These are phyloP conservation scores for Volvariella volvacea DNA, from an alignment of 1,284 basidiomycete genomes.

Conservation along the genomic window DNA sequence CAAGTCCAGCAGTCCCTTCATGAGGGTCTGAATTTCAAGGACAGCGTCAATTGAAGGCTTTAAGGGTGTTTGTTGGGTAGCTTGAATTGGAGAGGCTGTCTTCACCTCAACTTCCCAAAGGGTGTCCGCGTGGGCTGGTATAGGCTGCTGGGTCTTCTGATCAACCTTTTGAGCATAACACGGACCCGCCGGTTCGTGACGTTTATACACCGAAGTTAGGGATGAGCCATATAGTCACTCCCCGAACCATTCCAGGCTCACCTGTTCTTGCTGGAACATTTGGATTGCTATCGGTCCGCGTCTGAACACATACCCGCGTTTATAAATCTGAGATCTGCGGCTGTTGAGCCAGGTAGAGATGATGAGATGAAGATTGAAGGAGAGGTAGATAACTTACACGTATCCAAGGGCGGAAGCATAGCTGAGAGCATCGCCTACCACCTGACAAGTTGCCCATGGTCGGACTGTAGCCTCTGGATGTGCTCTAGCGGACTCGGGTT, in stretches of 20 bases:
- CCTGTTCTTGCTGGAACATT: constrained; percentile 80
- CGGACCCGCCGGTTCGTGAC: not conserved
- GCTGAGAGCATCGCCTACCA: constrained; percentile 68
- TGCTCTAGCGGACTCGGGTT: constrained; percentile 68
- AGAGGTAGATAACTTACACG: constrained; percentile 33
- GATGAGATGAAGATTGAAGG: constrained; percentile 1
- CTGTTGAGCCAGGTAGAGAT: constrained; percentile 24
- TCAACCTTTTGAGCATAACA: too few relatives aligned
- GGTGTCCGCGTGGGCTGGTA: constrained; percentile 65
- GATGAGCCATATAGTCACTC: not conserved
- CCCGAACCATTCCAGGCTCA: constrained; percentile 19
- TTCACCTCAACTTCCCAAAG: constrained; percentile 82
- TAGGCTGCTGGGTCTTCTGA: constrained; percentile 61
- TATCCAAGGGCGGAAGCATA: constrained; percentile 75
- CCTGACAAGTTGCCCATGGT: constrained; percentile 72
- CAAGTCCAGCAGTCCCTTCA: constrained; percentile 73
- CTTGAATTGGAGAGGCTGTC: constrained; percentile 66
- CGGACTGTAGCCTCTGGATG: constrained; percentile 78
- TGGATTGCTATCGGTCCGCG: constrained; percentile 62
- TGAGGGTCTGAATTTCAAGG: constrained; percentile 68
- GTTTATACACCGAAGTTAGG: not conserved
- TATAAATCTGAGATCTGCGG: constrained; percentile 68
- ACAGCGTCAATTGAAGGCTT: constrained; percentile 61
- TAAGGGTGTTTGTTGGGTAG: constrained; percentile 62
- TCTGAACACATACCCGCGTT: constrained; percentile 68